Evolutionary conservation across 225 moss, liverwort and hornwort species (phyloP), one percentile per base, ranked within the genome.

Genomic region (Polytrichum formosum): DNA sequence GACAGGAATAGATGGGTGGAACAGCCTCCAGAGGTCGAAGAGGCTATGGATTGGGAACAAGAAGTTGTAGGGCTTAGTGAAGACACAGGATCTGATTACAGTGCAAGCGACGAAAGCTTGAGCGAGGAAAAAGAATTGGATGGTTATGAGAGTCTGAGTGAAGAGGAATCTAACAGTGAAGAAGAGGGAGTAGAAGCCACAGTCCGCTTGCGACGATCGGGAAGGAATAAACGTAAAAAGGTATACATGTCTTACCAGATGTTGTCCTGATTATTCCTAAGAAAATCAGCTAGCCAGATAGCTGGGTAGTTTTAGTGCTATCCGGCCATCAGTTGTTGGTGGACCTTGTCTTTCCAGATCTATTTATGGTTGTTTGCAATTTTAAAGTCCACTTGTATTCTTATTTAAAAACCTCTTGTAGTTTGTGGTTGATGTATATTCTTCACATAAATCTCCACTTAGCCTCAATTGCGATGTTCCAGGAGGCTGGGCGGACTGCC

Each of bases 31-130:
- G 93, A 93, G 72, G 83, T 81, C 20, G 94, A 90, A 58, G 98
- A 98, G 70, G 76, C 85, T 9, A 91, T 98, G 91, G 98, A 98
- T 56, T 98, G 98, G 98, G 98, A 98, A 60, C 98, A 94, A 74
- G 98, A 98, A 63, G 90, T 76, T 25, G 84, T 55, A 68, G 94
- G 85, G 19, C 74, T 90, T 37, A 98, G 92, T 28, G 94, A 98
- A 59, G 98, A 98, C 73, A 93, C 96, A 18, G 98, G 98, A 37
- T 94, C 94, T 28, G 94, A 98, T 82, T 98, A 98, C 69, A 98
- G 98, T 77, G 98, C 94, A 28, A 98, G 98, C 71, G 98, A 98
- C 71, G 98, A 85, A 70, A 82, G 82, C 28, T 73, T 77, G 55
- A 85, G 85, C 22, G 85, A 85, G 69, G 85, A 80, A 27, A 85